Evolutionary conservation across 1,284 basidiomycete species (phyloP), one percentile per base, ranked within the genome.

Genomic region (Ceraceosorus guamensis): DNA sequence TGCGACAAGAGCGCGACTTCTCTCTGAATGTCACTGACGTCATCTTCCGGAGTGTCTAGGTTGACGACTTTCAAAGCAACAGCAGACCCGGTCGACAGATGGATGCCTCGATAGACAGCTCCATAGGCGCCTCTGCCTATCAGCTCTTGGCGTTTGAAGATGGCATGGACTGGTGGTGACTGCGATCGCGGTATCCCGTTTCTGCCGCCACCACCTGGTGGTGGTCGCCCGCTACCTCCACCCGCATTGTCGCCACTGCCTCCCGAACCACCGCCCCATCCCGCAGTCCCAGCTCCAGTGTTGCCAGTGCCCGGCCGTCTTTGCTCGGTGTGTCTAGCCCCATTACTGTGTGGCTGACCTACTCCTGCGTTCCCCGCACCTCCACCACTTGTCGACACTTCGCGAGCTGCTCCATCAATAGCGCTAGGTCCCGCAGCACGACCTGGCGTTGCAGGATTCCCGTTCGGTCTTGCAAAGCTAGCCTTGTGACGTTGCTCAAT

Each of bases 31-130:
- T 95, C 93, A 48, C 82, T 87, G 30, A 97, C 91, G 77, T 99
- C 95, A 76, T 92, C 91, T 50, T 78, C 77, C 53, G 89, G 85
- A 14, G 89, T 95, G 78, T 98, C 95, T 62, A 98, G 85, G 76
- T 98, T 91, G 80, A 98, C 96, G 75, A 98, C 93, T 80, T 98
- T 96, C 78, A 96, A 85, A 13, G 91, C 92, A 14, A 96, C 89
- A 50, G 91, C 82, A 53, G 89, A 87, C 14, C 89, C 87, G 0
- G 88, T 86, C 1, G 85, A 82, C 46, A 88, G 81, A 67, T 95
- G 88, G 56, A 85, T 79, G 4, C 69, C 73, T 8, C 70, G 58
- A 49, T 75, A 75, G 37, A 75, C 74, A 37, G 72, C 66, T 13
- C 74, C 74, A 41, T 69, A 76, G 1, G 74, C 74, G 35, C 73